These are phyloP conservation scores for Carallia pectinifolia DNA, from an alignment of 345 rosid species.

Conservation along the genomic window DNA sequence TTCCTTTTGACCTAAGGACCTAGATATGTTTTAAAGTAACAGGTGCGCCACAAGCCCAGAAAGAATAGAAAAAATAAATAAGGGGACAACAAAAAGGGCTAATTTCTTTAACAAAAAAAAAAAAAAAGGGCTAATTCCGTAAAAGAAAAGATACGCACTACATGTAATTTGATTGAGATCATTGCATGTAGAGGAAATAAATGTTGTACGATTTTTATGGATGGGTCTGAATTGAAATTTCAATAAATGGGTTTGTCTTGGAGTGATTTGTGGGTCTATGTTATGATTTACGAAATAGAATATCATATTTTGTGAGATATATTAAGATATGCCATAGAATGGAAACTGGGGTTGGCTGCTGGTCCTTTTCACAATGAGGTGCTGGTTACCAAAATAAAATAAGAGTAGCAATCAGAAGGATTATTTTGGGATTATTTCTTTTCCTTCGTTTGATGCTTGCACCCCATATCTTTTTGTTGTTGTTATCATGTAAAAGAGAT, in stretches of 20 bases:
- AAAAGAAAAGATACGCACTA: background rate
- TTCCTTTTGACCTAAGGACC: conserved; percentile 17
- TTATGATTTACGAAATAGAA: conserved; percentile 18
- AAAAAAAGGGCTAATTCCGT: background rate
- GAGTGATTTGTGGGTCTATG: conserved; percentile 34
- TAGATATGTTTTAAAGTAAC: conserved; percentile 10
- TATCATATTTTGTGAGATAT: conserved; percentile 14
- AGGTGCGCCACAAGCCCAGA: background rate
- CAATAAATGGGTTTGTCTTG: conserved; percentile 29
- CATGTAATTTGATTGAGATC: background rate
- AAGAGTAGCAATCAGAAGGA: conserved; percentile 30
- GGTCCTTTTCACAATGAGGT: conserved; percentile 35
- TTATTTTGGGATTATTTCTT: conserved; percentile 5
- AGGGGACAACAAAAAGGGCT: background rate
- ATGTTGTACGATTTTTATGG: conserved; percentile 20
- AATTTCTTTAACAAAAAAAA: no score
- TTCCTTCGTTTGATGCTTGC: background rate
- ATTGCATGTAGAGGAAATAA: conserved; percentile 5
- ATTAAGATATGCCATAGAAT: conserved; percentile 22
- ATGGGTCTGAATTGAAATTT: conserved; percentile 5
- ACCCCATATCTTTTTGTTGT: conserved; percentile 12
- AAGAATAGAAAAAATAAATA: background rate
- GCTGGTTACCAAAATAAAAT: conserved; percentile 26
- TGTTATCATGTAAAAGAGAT: conserved; percentile 16
- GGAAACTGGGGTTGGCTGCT: conserved; percentile 36